These are phyloP conservation scores for Schizopora paradoxa DNA, from an alignment of 1,284 basidiomycete species.

Conservation along the genomic window DNA sequence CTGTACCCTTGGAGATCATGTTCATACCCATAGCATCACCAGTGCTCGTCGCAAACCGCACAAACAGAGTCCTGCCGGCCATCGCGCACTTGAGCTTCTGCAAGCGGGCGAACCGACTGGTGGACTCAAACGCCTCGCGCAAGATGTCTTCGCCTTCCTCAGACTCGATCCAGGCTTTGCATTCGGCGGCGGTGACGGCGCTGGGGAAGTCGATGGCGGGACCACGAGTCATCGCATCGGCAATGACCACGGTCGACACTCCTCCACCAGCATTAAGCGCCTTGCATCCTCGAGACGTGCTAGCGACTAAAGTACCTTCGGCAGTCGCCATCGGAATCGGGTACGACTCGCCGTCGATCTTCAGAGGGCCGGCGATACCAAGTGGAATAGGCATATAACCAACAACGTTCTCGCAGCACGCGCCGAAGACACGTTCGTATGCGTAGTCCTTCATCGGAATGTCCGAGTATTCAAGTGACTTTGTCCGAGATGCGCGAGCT, in stretches of 20 bases:
- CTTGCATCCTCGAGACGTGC: slow-evolving; percentile 96
- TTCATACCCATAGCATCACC: slow-evolving; percentile 99
- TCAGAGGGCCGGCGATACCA: slow-evolving; percentile 94
- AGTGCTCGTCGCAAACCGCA: slow-evolving; percentile 93
- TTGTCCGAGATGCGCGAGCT: slow-evolving; percentile 84
- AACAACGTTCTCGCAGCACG: slow-evolving; percentile 99
- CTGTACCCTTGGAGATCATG: slow-evolving; percentile 97
- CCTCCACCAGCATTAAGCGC: slow-evolving; percentile 95
- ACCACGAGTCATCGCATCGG: slow-evolving; percentile 97
- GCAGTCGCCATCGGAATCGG: slow-evolving; percentile 99
- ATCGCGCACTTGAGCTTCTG: slow-evolving; percentile 80
- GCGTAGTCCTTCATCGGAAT: slow-evolving; percentile 88
- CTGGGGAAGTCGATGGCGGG: slow-evolving; percentile 96
- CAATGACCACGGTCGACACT: slow-evolving; percentile 88
- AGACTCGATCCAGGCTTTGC: slow-evolving; percentile 87
- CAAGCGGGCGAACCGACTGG: slow-evolving; percentile 85
- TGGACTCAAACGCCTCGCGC: slow-evolving; percentile 89
- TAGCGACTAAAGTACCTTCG: slow-evolving; percentile 97
- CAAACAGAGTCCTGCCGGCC: slow-evolving; percentile 89
- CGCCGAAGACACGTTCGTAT: slow-evolving; percentile 91
- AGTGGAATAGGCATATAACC: slow-evolving; percentile 96
- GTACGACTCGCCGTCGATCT: slow-evolving; percentile 80
- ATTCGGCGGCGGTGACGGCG: slow-evolving; percentile 73
- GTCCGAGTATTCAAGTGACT: slow-evolving; percentile 80
- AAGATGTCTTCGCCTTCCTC: slow-evolving; percentile 75